Evolutionary conservation across 768 basidiomycete genomes (phyloP).

Genomic region (Termitomyces sp.): DNA sequence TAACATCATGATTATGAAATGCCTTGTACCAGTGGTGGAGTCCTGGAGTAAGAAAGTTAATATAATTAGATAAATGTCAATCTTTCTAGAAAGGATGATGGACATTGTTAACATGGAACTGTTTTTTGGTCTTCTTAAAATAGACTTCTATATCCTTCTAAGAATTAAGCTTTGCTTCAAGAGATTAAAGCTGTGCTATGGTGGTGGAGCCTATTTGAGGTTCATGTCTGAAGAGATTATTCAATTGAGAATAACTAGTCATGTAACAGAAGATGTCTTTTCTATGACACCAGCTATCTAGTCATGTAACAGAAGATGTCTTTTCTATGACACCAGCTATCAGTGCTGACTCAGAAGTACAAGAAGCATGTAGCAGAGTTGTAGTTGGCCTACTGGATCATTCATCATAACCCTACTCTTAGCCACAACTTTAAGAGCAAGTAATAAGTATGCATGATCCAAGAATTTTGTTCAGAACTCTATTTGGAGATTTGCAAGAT

Average conservation of each 20-base stretch:
- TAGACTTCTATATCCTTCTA: slow-evolving; percentile 15
- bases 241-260: slow-evolving; percentile 25
- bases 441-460: slow-evolving; percentile 15
- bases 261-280: slow-evolving; percentile 28
- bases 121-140: slow-evolving; percentile 20
- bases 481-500: slow-evolving; percentile 13
- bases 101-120: slow-evolving; percentile 25
- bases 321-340: slow-evolving; percentile 25
- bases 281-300: slow-evolving; percentile 22
- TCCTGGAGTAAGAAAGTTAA: slow-evolving; percentile 28
- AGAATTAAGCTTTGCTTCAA: slow-evolving; percentile 14
- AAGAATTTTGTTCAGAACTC: slow-evolving; percentile 11
- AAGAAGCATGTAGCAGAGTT: slow-evolving; percentile 22
- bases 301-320: slow-evolving; percentile 29
- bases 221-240: slow-evolving; percentile 23
- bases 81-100: slow-evolving; percentile 34
- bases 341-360: slow-evolving; percentile 25
- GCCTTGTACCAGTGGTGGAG: slow-evolving; percentile 34
- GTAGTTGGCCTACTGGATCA: neutral
- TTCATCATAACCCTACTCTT: neutral
- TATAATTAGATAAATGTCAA: slow-evolving; percentile 28
- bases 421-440: neutral
- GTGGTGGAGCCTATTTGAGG: slow-evolving; percentile 19
- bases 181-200: slow-evolving; percentile 9
- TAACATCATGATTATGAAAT: slow-evolving; percentile 35